Evolutionary conservation across 495 filamentous ascomycete genomes (phyloP).

Genomic region (Aspergillus funiculosus): DNA sequence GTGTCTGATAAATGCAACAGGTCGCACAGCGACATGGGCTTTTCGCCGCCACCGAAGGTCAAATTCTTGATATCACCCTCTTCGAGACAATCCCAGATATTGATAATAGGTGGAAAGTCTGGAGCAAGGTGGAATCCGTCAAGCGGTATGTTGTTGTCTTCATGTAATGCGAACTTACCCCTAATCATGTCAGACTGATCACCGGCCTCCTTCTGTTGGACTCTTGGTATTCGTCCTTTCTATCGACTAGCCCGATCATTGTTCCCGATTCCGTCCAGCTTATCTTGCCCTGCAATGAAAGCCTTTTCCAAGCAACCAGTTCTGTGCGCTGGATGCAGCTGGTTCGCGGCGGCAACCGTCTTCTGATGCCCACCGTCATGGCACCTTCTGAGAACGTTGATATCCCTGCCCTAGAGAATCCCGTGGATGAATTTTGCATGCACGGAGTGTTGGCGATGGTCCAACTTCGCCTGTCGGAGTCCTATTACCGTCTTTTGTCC

Average conservation of each 20-base stretch:
- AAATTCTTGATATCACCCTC: constrained; percentile 41
- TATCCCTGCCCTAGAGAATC: constrained; percentile 31
- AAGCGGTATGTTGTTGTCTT: constrained; percentile 34
- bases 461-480: constrained; percentile 40
- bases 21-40: constrained; percentile 47
- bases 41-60: constrained; percentile 43
- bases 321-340: constrained; percentile 46
- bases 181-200: constrained; percentile 32
- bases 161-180: not conserved
- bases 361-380: constrained; percentile 36
- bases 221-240: constrained; percentile 46
- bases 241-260: constrained; percentile 45
- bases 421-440: constrained; percentile 37
- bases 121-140: constrained; percentile 46
- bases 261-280: constrained; percentile 44
- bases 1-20: constrained; percentile 23
- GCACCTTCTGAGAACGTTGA: constrained; percentile 36
- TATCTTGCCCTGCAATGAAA: constrained; percentile 42
- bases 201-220: constrained; percentile 46
- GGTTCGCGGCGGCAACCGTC: constrained; percentile 33
- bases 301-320: constrained; percentile 41
- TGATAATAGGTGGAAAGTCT: constrained; percentile 49
- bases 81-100: constrained; percentile 44
- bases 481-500: constrained; percentile 43
- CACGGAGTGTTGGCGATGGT: constrained; percentile 37